phyloP scores from a whole-genome alignment of 805 yeast genomes.

The Starmerella floris region DNA sequence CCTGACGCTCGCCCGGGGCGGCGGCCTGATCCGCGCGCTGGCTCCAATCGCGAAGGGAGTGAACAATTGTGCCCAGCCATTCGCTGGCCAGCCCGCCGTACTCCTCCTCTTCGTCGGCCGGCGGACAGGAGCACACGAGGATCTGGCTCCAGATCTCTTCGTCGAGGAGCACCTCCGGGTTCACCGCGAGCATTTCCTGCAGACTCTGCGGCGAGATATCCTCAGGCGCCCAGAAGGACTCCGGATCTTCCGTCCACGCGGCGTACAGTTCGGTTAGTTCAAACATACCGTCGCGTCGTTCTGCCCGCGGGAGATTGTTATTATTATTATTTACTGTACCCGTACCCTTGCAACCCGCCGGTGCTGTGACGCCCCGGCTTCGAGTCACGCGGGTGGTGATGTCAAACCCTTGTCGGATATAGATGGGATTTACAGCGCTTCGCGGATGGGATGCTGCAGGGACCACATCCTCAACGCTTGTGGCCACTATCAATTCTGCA shows the following conservation, averaged over 20 bases:
- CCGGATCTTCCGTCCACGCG: conserved; percentile 15
- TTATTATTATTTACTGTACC: not conserved
- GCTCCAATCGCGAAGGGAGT: conserved; percentile 10
- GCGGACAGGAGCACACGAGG: conserved; percentile 14
- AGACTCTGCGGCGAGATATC: conserved; percentile 1
- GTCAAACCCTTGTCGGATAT: too few relatives aligned
- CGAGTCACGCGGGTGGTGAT: not conserved
- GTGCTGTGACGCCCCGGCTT: too few relatives aligned
- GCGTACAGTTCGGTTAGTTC: conserved; percentile 17
- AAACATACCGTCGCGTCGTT: too few relatives aligned
- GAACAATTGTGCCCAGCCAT: conserved; percentile 9
- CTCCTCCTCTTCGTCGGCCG: conserved; percentile 4
- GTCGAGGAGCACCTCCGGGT: conserved; percentile 10
- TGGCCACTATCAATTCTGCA: too few relatives aligned
- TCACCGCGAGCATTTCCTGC: conserved; percentile 6
- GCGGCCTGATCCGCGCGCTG: not conserved
- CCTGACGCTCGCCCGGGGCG: conserved; percentile 12
- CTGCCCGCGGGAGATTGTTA: too few relatives aligned
- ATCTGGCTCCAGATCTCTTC: conserved; percentile 15
- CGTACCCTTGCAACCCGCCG: not conserved
- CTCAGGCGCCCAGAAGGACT: conserved; percentile 8
- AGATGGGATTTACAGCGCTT: too few relatives aligned
- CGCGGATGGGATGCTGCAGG: too few relatives aligned
- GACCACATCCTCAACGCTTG: too few relatives aligned
- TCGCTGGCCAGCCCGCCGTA: conserved; percentile 7